phyloP scores from a whole-genome alignment of 495 filamentous ascomycete genomes.

The Trichoderma erinaceum region DNA sequence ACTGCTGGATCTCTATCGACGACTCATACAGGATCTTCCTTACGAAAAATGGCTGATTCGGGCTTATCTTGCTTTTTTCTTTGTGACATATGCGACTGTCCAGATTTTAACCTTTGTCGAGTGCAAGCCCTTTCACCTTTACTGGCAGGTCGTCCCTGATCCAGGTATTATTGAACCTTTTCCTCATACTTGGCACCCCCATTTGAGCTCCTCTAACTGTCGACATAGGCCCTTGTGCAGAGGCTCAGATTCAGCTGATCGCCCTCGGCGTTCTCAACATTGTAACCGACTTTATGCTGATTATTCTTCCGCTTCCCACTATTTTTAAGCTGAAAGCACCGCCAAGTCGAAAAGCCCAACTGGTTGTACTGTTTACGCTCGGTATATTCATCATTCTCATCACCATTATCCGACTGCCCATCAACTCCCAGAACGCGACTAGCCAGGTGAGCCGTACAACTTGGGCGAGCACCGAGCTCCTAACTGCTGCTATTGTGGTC shows the following conservation, averaged over 20 bases:
- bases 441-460: conserved; percentile 36
- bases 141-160: conserved; percentile 39
- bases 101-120: conserved; percentile 39
- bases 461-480: conserved; percentile 38
- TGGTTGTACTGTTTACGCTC: conserved; percentile 34
- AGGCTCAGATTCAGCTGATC: conserved; percentile 36
- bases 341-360: conserved; percentile 29
- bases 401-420: conserved; percentile 35
- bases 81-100: conserved; percentile 31
- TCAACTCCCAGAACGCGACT: conserved; percentile 28
- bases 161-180: conserved; percentile 19
- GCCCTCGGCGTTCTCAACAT: conserved; percentile 37
- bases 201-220: neutral
- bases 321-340: conserved; percentile 30
- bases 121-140: conserved; percentile 38
- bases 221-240: conserved; percentile 29
- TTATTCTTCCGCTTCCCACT: conserved; percentile 37
- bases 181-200: neutral
- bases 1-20: conserved; percentile 5
- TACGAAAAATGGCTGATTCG: conserved; percentile 1
- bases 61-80: neutral
- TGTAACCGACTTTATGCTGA: conserved; percentile 38
- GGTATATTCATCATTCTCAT: conserved; percentile 40
- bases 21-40: neutral
- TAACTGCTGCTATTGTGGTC: conserved; percentile 40